Percentiles rank a stretch among this genome's conserved stretches.
Conservation (phyloP, 805 yeast genomes). For the Kregervanrija pseudodelftensis region DNA sequence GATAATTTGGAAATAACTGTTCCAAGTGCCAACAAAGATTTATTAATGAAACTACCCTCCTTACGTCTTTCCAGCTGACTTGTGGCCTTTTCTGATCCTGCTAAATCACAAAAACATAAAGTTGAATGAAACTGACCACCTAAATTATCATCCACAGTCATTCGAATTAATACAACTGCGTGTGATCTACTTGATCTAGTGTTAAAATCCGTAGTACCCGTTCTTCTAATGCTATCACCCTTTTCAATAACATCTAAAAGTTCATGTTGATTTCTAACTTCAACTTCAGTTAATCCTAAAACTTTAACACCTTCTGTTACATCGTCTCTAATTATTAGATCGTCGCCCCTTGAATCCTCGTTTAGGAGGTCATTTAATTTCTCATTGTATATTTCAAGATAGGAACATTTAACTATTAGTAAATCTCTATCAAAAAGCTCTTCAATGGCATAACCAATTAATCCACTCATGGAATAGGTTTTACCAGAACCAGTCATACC, state of each 20-base stretch:
- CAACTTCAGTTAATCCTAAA: constrained; percentile 61
- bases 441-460: constrained; percentile 61
- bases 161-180: constrained; percentile 69
- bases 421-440: constrained; percentile 46
- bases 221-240: constrained; percentile 72
- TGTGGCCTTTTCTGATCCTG: constrained; percentile 91
- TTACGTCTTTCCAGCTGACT: constrained; percentile 74
- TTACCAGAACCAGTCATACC: constrained; percentile 96
- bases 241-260: constrained; percentile 48
- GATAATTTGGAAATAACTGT: constrained; percentile 81
- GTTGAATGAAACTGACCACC: constrained; percentile 45
- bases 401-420: constrained; percentile 48
- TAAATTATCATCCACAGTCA: constrained; percentile 30
- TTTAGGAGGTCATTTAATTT: constrained; percentile 69
- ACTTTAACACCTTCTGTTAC: constrained; percentile 64
- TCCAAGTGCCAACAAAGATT: constrained; percentile 81
- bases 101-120: constrained; percentile 85
- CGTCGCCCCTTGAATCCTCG: constrained; percentile 33
- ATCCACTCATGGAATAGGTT: constrained; percentile 81
- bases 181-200: constrained; percentile 86
- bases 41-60: constrained; percentile 91
- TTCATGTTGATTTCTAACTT: constrained; percentile 51
- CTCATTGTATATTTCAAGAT: constrained; percentile 84
- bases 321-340: constrained; percentile 75
- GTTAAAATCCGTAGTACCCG: constrained; percentile 87